Conservation (phyloP, 2,329 filamentous ascomycete genomes). For the Diaporthe citri region DNA sequence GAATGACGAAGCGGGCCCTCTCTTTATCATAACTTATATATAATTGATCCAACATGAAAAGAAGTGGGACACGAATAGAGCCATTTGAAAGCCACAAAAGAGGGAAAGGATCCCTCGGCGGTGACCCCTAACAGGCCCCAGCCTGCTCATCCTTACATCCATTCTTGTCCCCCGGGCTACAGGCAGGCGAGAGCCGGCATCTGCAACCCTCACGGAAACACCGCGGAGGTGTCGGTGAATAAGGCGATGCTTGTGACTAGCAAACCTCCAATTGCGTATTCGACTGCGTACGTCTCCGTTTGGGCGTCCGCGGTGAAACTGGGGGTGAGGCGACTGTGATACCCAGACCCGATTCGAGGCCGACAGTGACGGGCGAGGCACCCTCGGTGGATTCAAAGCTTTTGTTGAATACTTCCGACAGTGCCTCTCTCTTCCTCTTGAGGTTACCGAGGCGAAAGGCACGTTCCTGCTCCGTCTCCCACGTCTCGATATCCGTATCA, state of each 20-base stretch:
- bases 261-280: constrained; percentile 47
- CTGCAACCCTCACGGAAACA: constrained; percentile 4
- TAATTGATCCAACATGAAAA: not conserved
- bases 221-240: constrained; percentile 1
- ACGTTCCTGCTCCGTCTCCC: constrained; percentile 53
- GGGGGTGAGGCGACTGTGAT: constrained; percentile 43
- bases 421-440: constrained; percentile 52
- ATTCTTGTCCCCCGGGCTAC: not conserved
- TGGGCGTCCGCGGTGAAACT: constrained; percentile 48
- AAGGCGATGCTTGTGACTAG: constrained; percentile 40
- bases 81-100: not conserved
- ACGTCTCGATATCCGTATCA: constrained; percentile 58
- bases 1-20: not conserved
- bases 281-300: constrained; percentile 48
- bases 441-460: constrained; percentile 39
- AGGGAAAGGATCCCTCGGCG: not conserved
- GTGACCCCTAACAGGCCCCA: too few relatives aligned
- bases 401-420: constrained; percentile 54
- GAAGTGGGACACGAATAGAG: not conserved
- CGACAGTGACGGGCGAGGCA: not conserved
- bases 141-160: not conserved
- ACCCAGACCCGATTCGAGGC: constrained; percentile 24
- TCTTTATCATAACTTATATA: not conserved
- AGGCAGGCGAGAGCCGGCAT: not conserved
- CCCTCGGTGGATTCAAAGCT: constrained; percentile 54